A percentile compares a stretch with the other conserved stretches of the same genome.
phyloP scores from a whole-genome alignment of 2,329 filamentous ascomycete genomes.

The Macrophomina tecta region DNA sequence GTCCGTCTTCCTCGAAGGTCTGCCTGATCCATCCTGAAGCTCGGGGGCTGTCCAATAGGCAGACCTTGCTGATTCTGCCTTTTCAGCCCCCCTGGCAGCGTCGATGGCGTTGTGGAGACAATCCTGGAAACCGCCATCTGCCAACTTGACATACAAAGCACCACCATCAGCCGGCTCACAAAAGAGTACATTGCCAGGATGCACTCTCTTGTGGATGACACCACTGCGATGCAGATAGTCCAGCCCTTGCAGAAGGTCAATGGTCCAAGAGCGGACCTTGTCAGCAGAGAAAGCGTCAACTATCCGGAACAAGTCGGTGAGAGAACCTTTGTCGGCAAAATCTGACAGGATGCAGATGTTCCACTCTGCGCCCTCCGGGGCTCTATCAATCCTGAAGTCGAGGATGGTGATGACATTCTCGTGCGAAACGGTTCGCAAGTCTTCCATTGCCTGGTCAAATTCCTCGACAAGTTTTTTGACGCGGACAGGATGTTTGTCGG shows the following conservation, averaged over 20 bases:
- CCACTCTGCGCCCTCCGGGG: constrained; percentile 59
- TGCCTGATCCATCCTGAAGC: constrained; percentile 62
- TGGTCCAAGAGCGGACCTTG: constrained; percentile 86
- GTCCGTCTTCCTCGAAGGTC: constrained; percentile 76
- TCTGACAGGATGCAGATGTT: constrained; percentile 77
- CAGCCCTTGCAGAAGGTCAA: constrained; percentile 86
- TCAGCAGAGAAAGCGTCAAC: constrained; percentile 75
- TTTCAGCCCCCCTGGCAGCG: constrained; percentile 57
- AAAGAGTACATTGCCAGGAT: constrained; percentile 79
- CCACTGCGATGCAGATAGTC: constrained; percentile 86
- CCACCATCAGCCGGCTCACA: constrained; percentile 72
- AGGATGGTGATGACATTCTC: constrained; percentile 78
- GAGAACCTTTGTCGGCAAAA: constrained; percentile 79
- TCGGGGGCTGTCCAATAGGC: constrained; percentile 86
- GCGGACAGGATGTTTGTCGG: constrained; percentile 67
- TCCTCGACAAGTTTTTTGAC: constrained; percentile 78
- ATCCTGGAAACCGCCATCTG: constrained; percentile 74
- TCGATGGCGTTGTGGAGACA: constrained; percentile 68
- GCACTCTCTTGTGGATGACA: constrained; percentile 82
- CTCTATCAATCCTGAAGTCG: constrained; percentile 75
- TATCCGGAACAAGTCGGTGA: constrained; percentile 81
- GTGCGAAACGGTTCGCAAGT: constrained; percentile 76
- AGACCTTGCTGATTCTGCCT: constrained; percentile 69
- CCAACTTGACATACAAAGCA: constrained; percentile 71
- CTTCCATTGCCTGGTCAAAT: constrained; percentile 77